A percentile compares a stretch with the other conserved stretches of the same genome.
Conservation (phyloP, 768 basidiomycete genomes). For the Strobilomyces echinocephalus region DNA sequence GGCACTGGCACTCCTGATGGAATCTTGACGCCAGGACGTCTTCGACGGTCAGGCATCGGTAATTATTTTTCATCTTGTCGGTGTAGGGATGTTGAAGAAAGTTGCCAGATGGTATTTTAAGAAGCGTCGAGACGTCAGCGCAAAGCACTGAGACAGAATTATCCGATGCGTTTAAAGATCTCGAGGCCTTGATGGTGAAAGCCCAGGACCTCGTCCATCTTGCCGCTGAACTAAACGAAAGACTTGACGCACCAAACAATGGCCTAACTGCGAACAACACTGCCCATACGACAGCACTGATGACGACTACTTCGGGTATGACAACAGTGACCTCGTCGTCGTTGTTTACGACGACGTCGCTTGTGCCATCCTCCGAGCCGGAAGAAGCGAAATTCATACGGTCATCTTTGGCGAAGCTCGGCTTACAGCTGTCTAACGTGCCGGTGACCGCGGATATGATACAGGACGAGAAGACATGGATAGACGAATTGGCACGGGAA, state of each 20-base stretch:
- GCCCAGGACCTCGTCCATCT: conserved; percentile 90
- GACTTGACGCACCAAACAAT: conserved; percentile 48
- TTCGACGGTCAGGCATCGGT: conserved; percentile 30
- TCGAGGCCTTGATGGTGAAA: conserved; percentile 87
- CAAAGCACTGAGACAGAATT: conserved; percentile 62
- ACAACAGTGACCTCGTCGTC: conserved; percentile 20
- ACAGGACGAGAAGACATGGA: conserved; percentile 74
- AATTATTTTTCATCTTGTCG: neutral
- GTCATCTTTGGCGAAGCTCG: conserved; percentile 84
- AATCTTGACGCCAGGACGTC: conserved; percentile 9
- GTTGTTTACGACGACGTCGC: conserved; percentile 24
- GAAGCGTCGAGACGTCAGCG: conserved; percentile 63
- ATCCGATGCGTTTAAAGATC: conserved; percentile 73
- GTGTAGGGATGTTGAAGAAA: conserved; percentile 4
- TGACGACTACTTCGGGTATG: conserved; percentile 17
- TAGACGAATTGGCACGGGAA: conserved; percentile 77
- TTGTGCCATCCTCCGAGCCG: conserved; percentile 50
- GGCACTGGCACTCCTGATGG: conserved; percentile 16
- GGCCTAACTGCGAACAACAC: conserved; percentile 4
- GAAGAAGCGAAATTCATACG: conserved; percentile 87
- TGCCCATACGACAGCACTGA: conserved; percentile 12
- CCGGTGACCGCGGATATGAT: conserved; percentile 90
- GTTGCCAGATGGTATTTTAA: conserved; percentile 71
- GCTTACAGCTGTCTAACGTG: conserved; percentile 69
- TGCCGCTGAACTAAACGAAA: conserved; percentile 83